Evolutionary conservation across 2,329 filamentous ascomycete species (phyloP).

Genomic region (Zasmidium angulare): DNA sequence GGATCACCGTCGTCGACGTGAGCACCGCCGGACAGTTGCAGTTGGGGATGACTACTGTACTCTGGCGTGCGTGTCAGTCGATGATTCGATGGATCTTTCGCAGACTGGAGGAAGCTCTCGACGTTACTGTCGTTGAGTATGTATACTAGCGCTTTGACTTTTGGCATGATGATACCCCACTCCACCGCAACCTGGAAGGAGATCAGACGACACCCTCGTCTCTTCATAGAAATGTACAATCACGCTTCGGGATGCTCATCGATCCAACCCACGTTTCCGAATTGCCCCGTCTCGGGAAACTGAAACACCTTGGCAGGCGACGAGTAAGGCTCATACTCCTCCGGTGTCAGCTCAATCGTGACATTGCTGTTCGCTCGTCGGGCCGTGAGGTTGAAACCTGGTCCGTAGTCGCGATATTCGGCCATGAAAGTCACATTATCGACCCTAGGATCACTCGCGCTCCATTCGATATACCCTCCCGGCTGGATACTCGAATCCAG

Average conservation of each 20-base stretch:
- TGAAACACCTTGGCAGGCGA: conserved; percentile 49
- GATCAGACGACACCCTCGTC: too few species aligned
- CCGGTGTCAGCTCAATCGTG: conserved; percentile 48
- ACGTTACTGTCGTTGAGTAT: too few species aligned
- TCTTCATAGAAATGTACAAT: too few species aligned
- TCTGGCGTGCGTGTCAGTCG: too few species aligned
- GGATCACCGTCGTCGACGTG: too few species aligned
- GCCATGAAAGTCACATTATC: conserved; percentile 54
- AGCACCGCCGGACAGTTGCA: too few species aligned
- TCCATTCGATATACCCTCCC: conserved; percentile 58
- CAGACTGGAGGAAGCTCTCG: too few species aligned
- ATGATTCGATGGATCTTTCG: too few species aligned
- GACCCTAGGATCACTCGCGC: conserved; percentile 41
- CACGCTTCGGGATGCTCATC: conserved; percentile 34
- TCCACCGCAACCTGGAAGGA: too few species aligned
- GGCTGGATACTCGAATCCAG: conserved; percentile 56
- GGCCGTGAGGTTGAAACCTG: conserved; percentile 55
- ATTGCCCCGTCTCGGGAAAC: conserved; percentile 42
- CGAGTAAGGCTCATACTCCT: conserved; percentile 41
- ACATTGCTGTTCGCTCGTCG: conserved; percentile 40
- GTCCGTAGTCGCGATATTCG: conserved; percentile 54
- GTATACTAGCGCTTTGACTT: too few species aligned
- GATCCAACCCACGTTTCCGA: conserved; percentile 52
- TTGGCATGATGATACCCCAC: too few species aligned
- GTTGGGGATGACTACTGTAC: too few species aligned